A percentile compares a stretch with the other conserved stretches of the same genome.
Conservation (phyloP, 1,139 yeast genomes). For the Insectozyma bohioensis region DNA sequence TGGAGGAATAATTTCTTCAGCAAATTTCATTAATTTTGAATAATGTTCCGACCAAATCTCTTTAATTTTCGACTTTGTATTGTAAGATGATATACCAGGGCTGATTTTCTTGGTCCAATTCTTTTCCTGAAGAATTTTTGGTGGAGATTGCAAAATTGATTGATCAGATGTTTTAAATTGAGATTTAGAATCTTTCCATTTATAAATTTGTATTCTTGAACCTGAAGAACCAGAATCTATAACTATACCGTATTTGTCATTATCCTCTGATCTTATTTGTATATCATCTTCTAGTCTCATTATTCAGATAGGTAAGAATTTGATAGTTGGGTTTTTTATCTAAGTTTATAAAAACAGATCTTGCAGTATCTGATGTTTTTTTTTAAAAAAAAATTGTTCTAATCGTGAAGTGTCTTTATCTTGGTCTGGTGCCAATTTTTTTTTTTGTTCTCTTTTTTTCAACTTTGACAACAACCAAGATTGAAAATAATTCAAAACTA, state of each 20-base stretch:
- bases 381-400: no score
- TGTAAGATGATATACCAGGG: constrained; percentile 69
- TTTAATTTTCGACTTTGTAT: constrained; percentile 31
- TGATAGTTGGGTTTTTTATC: no score
- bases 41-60: constrained; percentile 64
- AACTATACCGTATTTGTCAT: constrained; percentile 61
- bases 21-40: constrained; percentile 52
- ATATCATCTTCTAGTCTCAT: no score
- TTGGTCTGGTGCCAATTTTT: no score
- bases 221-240: constrained; percentile 85
- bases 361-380: no score
- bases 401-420: no score
- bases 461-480: no score
- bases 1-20: constrained; percentile 57
- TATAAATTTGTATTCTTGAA: constrained; percentile 67
- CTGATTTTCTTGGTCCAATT: constrained; percentile 61
- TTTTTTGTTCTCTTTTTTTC: no score
- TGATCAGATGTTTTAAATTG: constrained; percentile 22
- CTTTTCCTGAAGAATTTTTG: constrained; percentile 56
- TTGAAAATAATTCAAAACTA: no score
- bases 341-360: no score
- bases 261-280: no score
- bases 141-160: constrained; percentile 50
- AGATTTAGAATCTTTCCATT: constrained; percentile 55
- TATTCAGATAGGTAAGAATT: no score